These are phyloP conservation scores for Aspergillus viridinutans DNA, from an alignment of 2,329 filamentous ascomycete species.

Conservation along the genomic window DNA sequence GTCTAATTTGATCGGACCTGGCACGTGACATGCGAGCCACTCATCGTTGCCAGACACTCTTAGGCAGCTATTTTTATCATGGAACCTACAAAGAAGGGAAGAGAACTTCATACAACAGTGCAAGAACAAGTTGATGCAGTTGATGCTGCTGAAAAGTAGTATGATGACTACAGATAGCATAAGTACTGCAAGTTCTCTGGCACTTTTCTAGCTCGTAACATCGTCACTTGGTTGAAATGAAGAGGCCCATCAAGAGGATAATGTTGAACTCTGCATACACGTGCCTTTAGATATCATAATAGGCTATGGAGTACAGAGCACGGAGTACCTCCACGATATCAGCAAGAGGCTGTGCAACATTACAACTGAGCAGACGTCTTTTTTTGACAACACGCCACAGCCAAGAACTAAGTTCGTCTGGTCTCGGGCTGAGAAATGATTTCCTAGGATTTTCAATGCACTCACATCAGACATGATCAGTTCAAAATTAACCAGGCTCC, in stretches of 20 bases:
- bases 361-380: not conserved
- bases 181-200: not conserved
- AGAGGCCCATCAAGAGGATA: too few species aligned
- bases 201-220: not conserved
- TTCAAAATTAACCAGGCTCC: not conserved
- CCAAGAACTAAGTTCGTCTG: not conserved
- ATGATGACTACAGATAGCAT: constrained; percentile 23
- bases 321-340: not conserved
- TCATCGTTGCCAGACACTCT: constrained; percentile 8
- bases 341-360: not conserved
- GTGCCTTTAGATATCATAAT: not conserved
- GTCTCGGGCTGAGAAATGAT: not conserved
- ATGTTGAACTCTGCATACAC: not conserved
- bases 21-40: constrained; percentile 20
- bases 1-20: constrained; percentile 22
- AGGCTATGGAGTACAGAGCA: too few species aligned
- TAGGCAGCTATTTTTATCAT: constrained; percentile 16
- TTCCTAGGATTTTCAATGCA: too few species aligned
- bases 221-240: not conserved
- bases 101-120: not conserved
- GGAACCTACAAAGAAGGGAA: not conserved
- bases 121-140: not conserved
- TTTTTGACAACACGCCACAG: not conserved
- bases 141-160: not conserved
- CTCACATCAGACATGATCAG: too few species aligned